Evolutionary conservation across 225 moss, liverwort and hornwort species (phyloP), one percentile per base, ranked within the genome.

Genomic region (Marchantia paleacea): DNA sequence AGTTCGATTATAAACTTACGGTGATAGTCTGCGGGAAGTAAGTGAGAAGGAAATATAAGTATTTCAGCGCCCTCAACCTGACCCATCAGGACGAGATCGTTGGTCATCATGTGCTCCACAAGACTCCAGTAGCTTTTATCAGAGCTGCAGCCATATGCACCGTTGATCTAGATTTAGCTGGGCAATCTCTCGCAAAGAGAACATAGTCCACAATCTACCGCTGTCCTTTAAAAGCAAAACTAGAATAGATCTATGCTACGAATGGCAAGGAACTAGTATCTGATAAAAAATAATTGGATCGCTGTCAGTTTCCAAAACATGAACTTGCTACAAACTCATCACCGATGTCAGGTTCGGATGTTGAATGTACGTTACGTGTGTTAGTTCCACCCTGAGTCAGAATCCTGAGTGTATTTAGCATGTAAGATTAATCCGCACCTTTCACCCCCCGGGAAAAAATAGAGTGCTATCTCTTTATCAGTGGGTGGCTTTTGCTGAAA

Each of bases 11-110:
- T 72, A 10, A 55, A 84, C 97, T 87, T 92, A 90, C 97, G 88
- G 73, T 95, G 94, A 82, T 91, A 91, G 26, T 89, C 87, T 62
- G 87, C 86, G n/a, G 91, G 89, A 55, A 95, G 87, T 81, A 91
- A 85, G 82, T 85, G 85, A 13, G 99, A 99, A 52, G 99, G 91
- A 67, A 94, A 93, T 52, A 99, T 91, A 24, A 99, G 90, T 78
- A 99, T 89, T 80, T 95, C 95, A 39, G 99, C 99, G 85, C 95
- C 92, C 81, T 95, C 95, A 73, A 95, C 94, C 82, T 95, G 91
- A 52, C 94, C 94, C 80, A 91, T 92, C 72, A 99, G 81, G 79
- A 94, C 95, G 63, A 95, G 89, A 79, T 99, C 99, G 62, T 82
- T 83, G 26, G 81, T 76, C 29, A 89, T 89, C 99, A 99, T 94